Conservation (phyloP, 768 basidiomycete genomes). For the Pilatotrama ljubarskyi region DNA sequence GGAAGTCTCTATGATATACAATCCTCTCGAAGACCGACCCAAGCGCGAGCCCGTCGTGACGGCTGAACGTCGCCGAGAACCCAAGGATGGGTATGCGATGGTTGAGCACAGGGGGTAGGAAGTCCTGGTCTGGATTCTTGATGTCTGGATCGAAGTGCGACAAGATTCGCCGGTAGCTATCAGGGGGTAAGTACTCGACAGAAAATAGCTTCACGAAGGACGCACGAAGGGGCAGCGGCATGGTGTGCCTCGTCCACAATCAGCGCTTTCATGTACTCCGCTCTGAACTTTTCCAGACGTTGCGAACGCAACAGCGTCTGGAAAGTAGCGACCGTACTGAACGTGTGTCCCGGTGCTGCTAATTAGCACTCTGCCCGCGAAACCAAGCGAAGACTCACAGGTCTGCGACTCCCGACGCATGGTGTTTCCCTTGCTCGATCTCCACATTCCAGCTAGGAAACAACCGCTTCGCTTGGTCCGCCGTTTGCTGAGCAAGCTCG, state of each 20-base stretch:
- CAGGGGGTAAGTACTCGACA: not conserved
- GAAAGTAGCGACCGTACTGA: conserved; percentile 89
- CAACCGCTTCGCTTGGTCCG: conserved; percentile 61
- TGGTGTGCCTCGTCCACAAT: conserved; percentile 96
- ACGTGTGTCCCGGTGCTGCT: not conserved
- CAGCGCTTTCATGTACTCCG: conserved; percentile 64
- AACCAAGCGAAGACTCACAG: conserved; percentile 52
- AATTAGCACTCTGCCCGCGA: not conserved
- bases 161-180: conserved; percentile 82
- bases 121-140: conserved; percentile 48
- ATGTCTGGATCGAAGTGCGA: conserved; percentile 77
- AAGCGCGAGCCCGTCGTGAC: conserved; percentile 88
- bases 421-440: conserved; percentile 88
- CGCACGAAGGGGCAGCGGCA: conserved; percentile 85
- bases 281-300: conserved; percentile 76
- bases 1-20: conserved; percentile 88
- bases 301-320: conserved; percentile 72
- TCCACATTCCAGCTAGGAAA: conserved; percentile 81
- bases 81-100: conserved; percentile 82
- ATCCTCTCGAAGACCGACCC: conserved; percentile 88
- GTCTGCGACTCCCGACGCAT: conserved; percentile 79
- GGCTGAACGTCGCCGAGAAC: conserved; percentile 92
- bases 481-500: conserved; percentile 88
- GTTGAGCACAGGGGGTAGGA: conserved; percentile 37
- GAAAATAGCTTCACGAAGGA: not conserved